Evolutionary conservation across 2,329 filamentous ascomycete species (phyloP).

Genomic region (Sporothrix schenckii): DNA sequence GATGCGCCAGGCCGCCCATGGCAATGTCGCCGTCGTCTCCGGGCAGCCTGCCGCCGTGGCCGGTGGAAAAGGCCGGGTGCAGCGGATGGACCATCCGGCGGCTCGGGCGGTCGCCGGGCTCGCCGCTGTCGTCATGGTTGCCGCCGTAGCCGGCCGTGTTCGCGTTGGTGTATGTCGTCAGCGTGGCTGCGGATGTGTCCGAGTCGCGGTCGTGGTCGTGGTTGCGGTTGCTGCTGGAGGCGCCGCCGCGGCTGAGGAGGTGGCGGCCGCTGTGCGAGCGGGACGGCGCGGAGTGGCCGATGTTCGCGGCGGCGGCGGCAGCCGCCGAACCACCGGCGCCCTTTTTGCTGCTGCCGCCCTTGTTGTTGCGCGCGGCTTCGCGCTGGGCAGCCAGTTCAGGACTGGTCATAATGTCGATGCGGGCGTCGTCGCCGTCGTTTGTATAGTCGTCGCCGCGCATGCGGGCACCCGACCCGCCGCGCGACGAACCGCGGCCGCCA

Average conservation of each 20-base stretch:
- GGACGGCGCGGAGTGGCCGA: conserved; percentile 31
- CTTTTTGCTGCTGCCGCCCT: neutral
- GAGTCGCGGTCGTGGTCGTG: conserved; percentile 27
- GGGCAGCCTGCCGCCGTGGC: conserved; percentile 9
- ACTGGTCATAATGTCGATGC: conserved; percentile 50
- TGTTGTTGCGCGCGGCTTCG: conserved; percentile 4
- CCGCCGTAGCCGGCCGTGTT: conserved; percentile 29
- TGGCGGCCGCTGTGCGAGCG: conserved; percentile 24
- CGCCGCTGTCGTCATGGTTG: conserved; percentile 27
- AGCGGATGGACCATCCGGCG: neutral
- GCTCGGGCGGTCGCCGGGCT: conserved; percentile 35
- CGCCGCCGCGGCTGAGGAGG: conserved; percentile 20
- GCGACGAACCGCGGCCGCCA: neutral
- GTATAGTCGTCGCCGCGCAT: conserved; percentile 35
- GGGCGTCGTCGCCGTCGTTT: conserved; percentile 41
- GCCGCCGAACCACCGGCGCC: neutral
- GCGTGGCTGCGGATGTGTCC: conserved; percentile 19
- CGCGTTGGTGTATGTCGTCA: neutral
- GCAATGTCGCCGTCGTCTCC: neutral
- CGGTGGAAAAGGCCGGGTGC: neutral
- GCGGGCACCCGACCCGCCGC: conserved; percentile 49
- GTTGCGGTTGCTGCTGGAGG: conserved; percentile 19
- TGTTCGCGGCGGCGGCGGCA: neutral
- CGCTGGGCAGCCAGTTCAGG: conserved; percentile 45
- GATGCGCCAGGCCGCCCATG: conserved; percentile 6